Percentiles rank a stretch among this genome's conserved stretches.
phyloP scores from a whole-genome alignment of 192 early-diverging fungal species.

The Coemansia sp. region DNA sequence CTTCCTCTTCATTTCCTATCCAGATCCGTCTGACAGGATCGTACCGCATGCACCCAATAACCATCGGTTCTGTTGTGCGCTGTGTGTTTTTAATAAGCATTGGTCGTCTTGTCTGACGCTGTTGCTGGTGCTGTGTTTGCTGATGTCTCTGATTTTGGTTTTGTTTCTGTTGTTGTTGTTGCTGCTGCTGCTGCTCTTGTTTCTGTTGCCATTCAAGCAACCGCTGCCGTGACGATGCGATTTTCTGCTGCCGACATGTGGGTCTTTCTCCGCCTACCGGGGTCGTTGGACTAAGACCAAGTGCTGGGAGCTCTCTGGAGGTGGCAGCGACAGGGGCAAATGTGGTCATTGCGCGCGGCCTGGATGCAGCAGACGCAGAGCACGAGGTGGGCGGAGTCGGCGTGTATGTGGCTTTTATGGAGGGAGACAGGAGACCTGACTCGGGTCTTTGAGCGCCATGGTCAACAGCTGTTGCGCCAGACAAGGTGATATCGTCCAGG shows the following conservation, averaged over 20 bases:
- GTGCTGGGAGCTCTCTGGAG: neutral
- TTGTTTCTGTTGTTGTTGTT: neutral
- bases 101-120: conserved; percentile 17
- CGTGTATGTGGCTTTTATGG: conserved; percentile 9
- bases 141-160: neutral
- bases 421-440: neutral
- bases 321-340: neutral
- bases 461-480: conserved; percentile 46
- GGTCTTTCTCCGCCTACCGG: neutral
- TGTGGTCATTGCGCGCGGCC: conserved; percentile 6
- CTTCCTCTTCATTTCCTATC: conserved; percentile 47
- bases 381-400: neutral
- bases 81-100: conserved; percentile 34
- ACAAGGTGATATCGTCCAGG: conserved; percentile 33
- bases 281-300: neutral
- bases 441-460: neutral
- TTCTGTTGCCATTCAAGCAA: conserved; percentile 8
- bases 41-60: conserved; percentile 43
- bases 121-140: neutral
- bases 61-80: conserved; percentile 31
- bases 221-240: neutral
- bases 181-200: conserved; percentile 2
- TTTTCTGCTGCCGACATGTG: conserved; percentile 13
- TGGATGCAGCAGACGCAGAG: neutral
- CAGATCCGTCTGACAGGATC: conserved; percentile 41